A percentile compares a stretch with the other conserved stretches of the same genome.
These are phyloP conservation scores for Podospora fimiseda DNA, from an alignment of 495 filamentous ascomycete species.

Conservation along the genomic window DNA sequence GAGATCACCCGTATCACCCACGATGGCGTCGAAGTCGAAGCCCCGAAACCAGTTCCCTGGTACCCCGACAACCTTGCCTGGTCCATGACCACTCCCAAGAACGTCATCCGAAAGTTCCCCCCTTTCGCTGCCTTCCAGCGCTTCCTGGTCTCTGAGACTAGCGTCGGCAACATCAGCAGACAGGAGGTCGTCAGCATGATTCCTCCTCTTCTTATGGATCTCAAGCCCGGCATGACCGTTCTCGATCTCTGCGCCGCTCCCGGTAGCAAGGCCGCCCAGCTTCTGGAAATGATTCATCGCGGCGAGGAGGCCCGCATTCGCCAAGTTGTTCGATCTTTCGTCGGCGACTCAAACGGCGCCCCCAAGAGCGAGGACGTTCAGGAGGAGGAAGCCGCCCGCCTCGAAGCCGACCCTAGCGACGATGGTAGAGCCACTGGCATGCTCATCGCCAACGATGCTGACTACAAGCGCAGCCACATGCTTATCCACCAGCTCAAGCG, in stretches of 20 bases:
- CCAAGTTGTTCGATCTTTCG: slow-evolving; percentile 49
- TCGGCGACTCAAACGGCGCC: slow-evolving; percentile 44
- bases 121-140: slow-evolving; percentile 95
- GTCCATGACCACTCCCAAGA: slow-evolving; percentile 94
- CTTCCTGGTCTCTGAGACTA: slow-evolving; percentile 96
- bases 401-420: slow-evolving; percentile 57
- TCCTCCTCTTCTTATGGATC: slow-evolving; percentile 86
- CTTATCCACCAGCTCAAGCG: slow-evolving; percentile 95
- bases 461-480: slow-evolving; percentile 94
- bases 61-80: slow-evolving; percentile 92
- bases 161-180: slow-evolving; percentile 91
- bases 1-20: slow-evolving; percentile 73
- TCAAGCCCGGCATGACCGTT: slow-evolving; percentile 83
- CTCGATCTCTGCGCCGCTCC: slow-evolving; percentile 95
- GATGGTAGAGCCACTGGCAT: slow-evolving; percentile 84
- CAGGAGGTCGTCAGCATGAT: slow-evolving; percentile 99
- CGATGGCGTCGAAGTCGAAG: slow-evolving; percentile 72
- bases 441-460: slow-evolving; percentile 89
- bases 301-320: slow-evolving; percentile 81
- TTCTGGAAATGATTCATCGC: slow-evolving; percentile 87
- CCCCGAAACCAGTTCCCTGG: slow-evolving; percentile 76
- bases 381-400: slow-evolving; percentile 40
- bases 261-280: slow-evolving; percentile 90
- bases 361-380: slow-evolving; percentile 40
- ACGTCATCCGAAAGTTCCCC: slow-evolving; percentile 80